Base-by-base conservation (phyloP, 768 basidiomycete genomes). In the Sarcodon aspratus region DNA sequence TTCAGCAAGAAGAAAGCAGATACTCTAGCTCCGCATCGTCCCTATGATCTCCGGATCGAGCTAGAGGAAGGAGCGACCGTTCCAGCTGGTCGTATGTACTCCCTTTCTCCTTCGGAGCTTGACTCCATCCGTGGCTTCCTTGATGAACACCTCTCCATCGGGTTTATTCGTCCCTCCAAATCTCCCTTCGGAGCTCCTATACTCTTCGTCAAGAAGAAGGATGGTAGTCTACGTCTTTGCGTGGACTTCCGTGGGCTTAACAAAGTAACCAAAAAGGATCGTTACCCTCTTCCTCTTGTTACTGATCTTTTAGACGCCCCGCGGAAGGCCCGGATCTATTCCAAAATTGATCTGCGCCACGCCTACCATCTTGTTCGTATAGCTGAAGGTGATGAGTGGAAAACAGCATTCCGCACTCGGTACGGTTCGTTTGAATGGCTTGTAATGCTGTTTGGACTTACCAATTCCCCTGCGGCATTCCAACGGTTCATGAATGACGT, bases 301-400 rank as follows among this genome's bases (percentile, higher is more conserved):
- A 15, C 47, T 15, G 62, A 69, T 33, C 55, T 67, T 0, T 55
- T 67, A 11, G 57, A 67, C 43, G 36, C 36, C 0, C 53, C 66
- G 1, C 52, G 52, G 12, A 50, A 50, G 4, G 56, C 62, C 0
- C 51, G 50, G 8, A 45, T 59, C 32, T 72, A 66, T 52, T 61
- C 64, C 1, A 65, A 65, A 37, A 48, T 75, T 9, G 70, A 76
- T 53, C 59, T 75, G 5, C 51, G 59, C 6, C 59, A 61, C 40
- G 69, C 65, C 0, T 75, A 64, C 52, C 67, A 74, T 53, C 67
- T 69, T 11, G 54, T 75, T 15, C 55, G 67, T 2, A 66, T 72
- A 18, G 49, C 52, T n/a, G 53, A 58, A 9, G 65, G 66, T 0
- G 57, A 68, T 49, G 63, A 67, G 46, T 65, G 63, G 61, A 70